Evolutionary conservation across 371 early-diverging fungal genomes (phyloP), one percentile per base, ranked within the genome.

Genomic region (Mucor piriformis): DNA sequence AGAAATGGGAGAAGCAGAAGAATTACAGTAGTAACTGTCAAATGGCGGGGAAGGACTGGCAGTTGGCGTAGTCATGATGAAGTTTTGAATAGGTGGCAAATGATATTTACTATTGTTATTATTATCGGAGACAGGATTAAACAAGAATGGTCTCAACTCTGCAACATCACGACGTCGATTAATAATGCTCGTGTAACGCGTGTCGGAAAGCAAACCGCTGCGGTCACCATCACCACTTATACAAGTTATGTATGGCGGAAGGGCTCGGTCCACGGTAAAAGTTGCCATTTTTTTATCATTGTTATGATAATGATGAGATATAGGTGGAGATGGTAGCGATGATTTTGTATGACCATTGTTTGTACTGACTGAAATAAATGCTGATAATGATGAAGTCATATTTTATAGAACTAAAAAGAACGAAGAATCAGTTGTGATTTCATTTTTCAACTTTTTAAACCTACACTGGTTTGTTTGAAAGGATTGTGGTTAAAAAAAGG

Each of bases 1-100:
- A 20, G 61, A 61, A 25, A 16, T 32, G 10, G 59, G 49, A 23
- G 63, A 53, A 42, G 44, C 55, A 16, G 37, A 50, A 23, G 24
- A 24, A 46, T 6, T 11, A n/a, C 34, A 27, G 27, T 37, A 53
- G 24, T 38, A 38, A 15, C 27, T 53, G 5, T 44, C 51, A 24
- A 51, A 38, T 15, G 63, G 57, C 3, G 67, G 55, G 32, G 68
- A 69, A n/a, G 62, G 70, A 24, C 70, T 69, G 23, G 59, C 32
- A 15, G 35, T 46, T 7, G 69, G 65, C 2, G 69, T 64, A 23
- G 49, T 40, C 49, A 57, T 38, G 29, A 64, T 52, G 3, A 67
- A 46, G 16, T 70, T 47, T 21, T 76, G 74, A 49, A 77, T 65
- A 34, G 77, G 66, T 27, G 77, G 77, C 6, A 77, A 48, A 21